Percentiles rank a stretch among this genome's conserved stretches.
Conservation (phyloP, 2,329 filamentous ascomycete species). For the Pseudogymnoascus sp. region DNA sequence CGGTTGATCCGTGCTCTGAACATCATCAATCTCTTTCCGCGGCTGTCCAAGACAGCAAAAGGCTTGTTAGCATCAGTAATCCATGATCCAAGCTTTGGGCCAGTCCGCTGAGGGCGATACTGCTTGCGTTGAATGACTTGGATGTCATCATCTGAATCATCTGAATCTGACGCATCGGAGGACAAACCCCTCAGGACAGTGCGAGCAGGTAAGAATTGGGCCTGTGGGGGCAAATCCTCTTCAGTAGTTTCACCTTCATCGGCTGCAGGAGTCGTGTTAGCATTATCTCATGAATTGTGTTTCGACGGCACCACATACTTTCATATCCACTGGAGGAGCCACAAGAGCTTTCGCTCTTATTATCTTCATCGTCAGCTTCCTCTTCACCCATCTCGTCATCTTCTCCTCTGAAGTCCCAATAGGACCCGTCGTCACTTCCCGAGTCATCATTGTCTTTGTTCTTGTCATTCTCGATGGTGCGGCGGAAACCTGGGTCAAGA, state of each 20-base stretch:
- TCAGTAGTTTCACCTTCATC: conserved; percentile 55
- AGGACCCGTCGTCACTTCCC: conserved; percentile 19
- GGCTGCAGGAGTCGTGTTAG: conserved; percentile 40
- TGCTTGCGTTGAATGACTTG: conserved; percentile 22
- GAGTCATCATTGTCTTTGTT: conserved; percentile 33
- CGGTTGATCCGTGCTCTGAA: conserved; percentile 30
- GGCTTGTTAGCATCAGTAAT: conserved; percentile 28
- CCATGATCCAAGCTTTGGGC: conserved; percentile 29
- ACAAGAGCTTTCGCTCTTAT: conserved; percentile 28
- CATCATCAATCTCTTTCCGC: conserved; percentile 34
- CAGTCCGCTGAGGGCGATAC: conserved; percentile 17
- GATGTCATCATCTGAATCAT: conserved; percentile 33
- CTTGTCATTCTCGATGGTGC: conserved; percentile 64
- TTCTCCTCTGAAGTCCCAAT: conserved; percentile 19
- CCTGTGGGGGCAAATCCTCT: conserved; percentile 44
- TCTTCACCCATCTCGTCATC: conserved; percentile 28
- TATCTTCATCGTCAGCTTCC: conserved; percentile 32
- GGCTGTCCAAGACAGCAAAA: conserved; percentile 34
- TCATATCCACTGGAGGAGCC: conserved; percentile 48
- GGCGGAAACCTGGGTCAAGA: conserved; percentile 63
- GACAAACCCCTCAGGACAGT: conserved; percentile 43
- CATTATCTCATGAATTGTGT: conserved; percentile 21
- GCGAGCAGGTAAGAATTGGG: conserved; percentile 38
- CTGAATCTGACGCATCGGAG: conserved; percentile 31
- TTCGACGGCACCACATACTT: conserved; percentile 38